These are phyloP conservation scores for Albugo laibachii DNA, from an alignment of 352 stramenopile species.

Conservation along the genomic window DNA sequence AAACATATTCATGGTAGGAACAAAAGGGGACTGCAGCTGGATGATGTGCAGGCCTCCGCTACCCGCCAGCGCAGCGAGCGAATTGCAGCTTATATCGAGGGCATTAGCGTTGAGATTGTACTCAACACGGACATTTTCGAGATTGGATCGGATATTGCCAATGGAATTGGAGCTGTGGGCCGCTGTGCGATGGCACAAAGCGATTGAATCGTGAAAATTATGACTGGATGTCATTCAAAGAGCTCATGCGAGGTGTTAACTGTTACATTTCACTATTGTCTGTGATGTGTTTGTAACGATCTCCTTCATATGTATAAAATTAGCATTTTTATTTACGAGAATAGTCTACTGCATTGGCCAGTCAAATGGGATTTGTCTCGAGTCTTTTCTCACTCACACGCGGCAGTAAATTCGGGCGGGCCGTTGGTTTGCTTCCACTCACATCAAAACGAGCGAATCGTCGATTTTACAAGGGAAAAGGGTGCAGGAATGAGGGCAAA, in stretches of 20 bases:
- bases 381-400: constrained; percentile 16
- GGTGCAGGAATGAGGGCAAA: constrained; percentile 82
- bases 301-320: no score
- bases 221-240: no score
- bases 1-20: no score
- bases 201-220: no score
- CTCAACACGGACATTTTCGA: not conserved
- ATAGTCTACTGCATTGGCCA: no score
- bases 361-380: no score
- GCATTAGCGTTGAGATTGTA: not conserved
- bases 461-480: constrained; percentile 93
- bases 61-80: not conserved
- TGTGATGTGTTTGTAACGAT: no score
- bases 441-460: constrained; percentile 87
- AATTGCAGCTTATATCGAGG: not conserved
- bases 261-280: no score
- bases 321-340: no score
- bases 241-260: no score
- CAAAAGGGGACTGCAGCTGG: not conserved
- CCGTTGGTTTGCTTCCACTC: constrained; percentile 71
- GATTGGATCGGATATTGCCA: not conserved
- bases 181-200: no score
- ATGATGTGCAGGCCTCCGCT: not conserved
- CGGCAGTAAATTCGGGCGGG: constrained; percentile 71
- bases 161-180: not conserved